Evolutionary conservation across 75 land plant species (phyloP).

Genomic region (Cunninghamia lanceolata): DNA sequence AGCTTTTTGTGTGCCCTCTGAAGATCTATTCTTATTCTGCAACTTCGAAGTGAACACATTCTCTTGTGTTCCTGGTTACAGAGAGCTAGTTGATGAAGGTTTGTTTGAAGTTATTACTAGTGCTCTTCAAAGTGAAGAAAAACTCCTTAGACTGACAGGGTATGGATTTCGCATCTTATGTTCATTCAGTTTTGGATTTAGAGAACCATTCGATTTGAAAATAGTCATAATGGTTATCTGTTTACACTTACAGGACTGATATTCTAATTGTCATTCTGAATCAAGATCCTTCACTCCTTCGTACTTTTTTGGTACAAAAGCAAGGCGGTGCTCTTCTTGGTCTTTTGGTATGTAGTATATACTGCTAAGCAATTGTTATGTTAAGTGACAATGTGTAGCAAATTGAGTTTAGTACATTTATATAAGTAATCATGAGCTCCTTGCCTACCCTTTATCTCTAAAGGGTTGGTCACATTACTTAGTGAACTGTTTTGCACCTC

Average conservation of each 20-base stretch:
- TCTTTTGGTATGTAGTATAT: slow-evolving; percentile 56
- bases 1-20: background rate
- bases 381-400: background rate
- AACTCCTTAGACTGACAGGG: slow-evolving; percentile 81
- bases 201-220: background rate
- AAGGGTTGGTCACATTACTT: background rate
- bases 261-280: slow-evolving; percentile 81
- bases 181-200: background rate
- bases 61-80: slow-evolving; percentile 20
- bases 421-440: background rate
- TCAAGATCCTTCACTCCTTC: slow-evolving; percentile 76
- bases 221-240: background rate
- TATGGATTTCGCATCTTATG: slow-evolving; percentile 16
- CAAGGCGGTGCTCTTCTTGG: slow-evolving; percentile 68
- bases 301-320: slow-evolving; percentile 70
- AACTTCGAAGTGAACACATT: background rate
- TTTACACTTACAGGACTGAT: slow-evolving; percentile 79
- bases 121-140: slow-evolving; percentile 67
- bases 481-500: background rate
- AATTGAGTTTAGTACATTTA: too few species aligned
- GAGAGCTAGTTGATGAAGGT: slow-evolving; percentile 84
- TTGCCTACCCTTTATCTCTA: background rate
- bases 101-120: slow-evolving; percentile 78
- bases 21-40: background rate
- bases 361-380: background rate